Conservation (phyloP, 495 filamentous ascomycete species). For the Talaromyces nanjingensis region DNA sequence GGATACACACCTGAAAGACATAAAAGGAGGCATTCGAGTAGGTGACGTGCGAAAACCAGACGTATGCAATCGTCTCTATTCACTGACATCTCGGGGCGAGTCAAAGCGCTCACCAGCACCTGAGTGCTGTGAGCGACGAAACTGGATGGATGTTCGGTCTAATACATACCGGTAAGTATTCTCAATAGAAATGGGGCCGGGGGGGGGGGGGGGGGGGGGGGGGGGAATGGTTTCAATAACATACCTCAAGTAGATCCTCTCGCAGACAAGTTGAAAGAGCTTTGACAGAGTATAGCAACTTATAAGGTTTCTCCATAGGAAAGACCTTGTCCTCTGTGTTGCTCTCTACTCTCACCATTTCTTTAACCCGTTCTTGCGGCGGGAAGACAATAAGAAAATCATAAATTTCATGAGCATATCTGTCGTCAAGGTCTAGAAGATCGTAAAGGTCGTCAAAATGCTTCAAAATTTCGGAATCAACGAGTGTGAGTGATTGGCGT, state of each 20-base stretch:
- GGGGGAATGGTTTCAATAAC: constrained; percentile 8
- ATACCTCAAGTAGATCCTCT: constrained; percentile 35
- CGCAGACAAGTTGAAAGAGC: constrained; percentile 49
- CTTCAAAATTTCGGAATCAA: constrained; percentile 71
- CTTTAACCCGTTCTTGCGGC: constrained; percentile 53
- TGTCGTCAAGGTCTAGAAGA: constrained; percentile 69
- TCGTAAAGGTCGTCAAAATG: constrained; percentile 84
- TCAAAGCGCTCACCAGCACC: constrained; percentile 35
- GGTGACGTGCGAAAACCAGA: constrained; percentile 23
- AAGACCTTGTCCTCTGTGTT: constrained; percentile 54
- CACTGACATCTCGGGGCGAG: constrained; percentile 24
- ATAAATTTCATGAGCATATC: constrained; percentile 66
- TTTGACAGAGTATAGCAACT: constrained; percentile 65
- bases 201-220: too few species aligned
- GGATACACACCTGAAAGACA: constrained; percentile 18
- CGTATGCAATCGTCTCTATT: constrained; percentile 15
- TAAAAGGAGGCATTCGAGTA: constrained; percentile 32
- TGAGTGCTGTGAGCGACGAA: constrained; percentile 39
- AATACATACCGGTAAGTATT: constrained; percentile 9
- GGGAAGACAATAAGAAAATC: constrained; percentile 69
- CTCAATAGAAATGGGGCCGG: too few species aligned
- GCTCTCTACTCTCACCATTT: constrained; percentile 48
- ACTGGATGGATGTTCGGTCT: constrained; percentile 27
- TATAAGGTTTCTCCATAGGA: constrained; percentile 62
- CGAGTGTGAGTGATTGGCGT: constrained; percentile 33